Conservation (phyloP, 2,329 filamentous ascomycete genomes). For the Zymoseptoria brevis region DNA sequence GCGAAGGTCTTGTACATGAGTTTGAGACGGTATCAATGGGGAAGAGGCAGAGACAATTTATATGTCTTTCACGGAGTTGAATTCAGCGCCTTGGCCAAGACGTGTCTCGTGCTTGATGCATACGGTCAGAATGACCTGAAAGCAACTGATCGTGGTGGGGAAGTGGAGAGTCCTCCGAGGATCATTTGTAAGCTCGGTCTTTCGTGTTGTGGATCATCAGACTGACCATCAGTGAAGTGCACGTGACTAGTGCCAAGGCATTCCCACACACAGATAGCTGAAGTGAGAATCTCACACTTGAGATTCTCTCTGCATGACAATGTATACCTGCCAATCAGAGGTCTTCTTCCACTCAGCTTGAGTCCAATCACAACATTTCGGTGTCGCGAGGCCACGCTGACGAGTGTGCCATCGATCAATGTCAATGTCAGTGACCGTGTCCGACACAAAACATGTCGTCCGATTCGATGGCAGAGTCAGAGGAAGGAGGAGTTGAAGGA, state of each 20-base stretch:
- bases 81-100: not conserved
- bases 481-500: not conserved
- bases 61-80: not conserved
- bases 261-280: too few relatives aligned
- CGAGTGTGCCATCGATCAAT: not conserved
- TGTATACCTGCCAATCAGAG: too few relatives aligned
- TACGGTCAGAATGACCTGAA: not conserved
- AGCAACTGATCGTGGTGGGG: not conserved
- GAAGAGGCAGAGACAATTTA: not conserved
- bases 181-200: not conserved
- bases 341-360: too few relatives aligned
- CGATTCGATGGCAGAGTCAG: not conserved
- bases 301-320: too few relatives aligned
- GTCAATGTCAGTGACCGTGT: not conserved
- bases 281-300: too few relatives aligned
- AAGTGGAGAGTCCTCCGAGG: not conserved
- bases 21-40: not conserved
- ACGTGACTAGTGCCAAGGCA: too few relatives aligned
- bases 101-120: not conserved
- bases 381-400: not conserved
- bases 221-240: too few relatives aligned
- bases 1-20: not conserved
- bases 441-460: not conserved
- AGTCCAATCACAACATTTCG: too few relatives aligned
- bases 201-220: too few relatives aligned